A percentile compares a stretch with the other conserved stretches of the same genome.
Conservation (phyloP, 225 moss, liverwort and hornwort genomes). For the Sphagnum tenellum region DNA sequence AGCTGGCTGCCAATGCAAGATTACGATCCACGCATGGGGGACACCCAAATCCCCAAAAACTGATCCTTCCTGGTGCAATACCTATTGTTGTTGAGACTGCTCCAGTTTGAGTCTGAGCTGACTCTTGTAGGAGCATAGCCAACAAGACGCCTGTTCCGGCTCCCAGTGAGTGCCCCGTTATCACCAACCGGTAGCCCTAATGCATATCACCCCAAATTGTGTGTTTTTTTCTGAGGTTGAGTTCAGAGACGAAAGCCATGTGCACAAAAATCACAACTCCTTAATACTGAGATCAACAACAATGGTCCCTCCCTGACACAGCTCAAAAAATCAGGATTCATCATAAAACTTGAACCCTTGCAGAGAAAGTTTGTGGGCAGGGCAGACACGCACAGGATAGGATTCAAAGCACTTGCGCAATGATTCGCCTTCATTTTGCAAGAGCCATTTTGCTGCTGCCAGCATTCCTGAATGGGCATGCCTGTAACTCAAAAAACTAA, state of each 20-base stretch:
- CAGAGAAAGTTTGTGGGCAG: background rate
- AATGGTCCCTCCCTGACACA: too few species aligned
- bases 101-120: constrained; percentile 16
- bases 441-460: constrained; percentile 65
- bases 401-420: constrained; percentile 48
- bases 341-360: background rate
- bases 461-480: constrained; percentile 89
- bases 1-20: constrained; percentile 42
- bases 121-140: constrained; percentile 46
- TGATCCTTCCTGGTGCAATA: constrained; percentile 38
- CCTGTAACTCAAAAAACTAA: constrained; percentile 18
- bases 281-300: too few species aligned
- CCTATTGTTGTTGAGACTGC: constrained; percentile 43
- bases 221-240: background rate
- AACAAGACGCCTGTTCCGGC: constrained; percentile 70
- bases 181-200: constrained; percentile 76
- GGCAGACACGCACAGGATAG: constrained; percentile 30
- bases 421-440: constrained; percentile 36
- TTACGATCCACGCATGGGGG: constrained; percentile 71
- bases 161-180: constrained; percentile 87
- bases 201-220: background rate
- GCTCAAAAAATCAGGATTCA: background rate
- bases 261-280: too few species aligned
- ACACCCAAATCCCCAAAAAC: constrained; percentile 81
- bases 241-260: background rate